A percentile compares a stretch with the other conserved stretches of the same genome.
phyloP scores from a whole-genome alignment of 345 rosid species.

The Eucalyptus sideroxylon region DNA sequence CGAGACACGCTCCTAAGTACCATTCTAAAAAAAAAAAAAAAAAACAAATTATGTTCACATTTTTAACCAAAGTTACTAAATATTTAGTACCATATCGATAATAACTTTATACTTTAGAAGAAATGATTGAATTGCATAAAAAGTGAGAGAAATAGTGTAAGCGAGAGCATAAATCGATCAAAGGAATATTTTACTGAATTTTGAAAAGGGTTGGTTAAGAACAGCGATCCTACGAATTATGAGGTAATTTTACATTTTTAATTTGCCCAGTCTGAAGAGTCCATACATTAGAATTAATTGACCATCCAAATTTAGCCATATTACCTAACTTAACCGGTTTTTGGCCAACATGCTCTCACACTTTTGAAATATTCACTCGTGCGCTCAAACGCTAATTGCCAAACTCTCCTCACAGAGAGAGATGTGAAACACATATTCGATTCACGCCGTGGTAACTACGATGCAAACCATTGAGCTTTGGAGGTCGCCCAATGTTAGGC shows the following conservation, averaged over 20 bases:
- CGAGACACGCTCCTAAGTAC: background rate
- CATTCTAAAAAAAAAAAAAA: background rate
- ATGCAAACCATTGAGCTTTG: background rate
- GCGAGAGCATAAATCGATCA: background rate
- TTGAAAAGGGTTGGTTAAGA: background rate
- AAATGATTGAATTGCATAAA: background rate
- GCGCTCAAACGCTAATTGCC: background rate
- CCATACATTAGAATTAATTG: background rate
- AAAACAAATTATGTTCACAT: background rate
- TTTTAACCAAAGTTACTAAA: background rate
- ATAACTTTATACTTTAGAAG: background rate
- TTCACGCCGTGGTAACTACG: accelerated
- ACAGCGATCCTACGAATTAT: background rate
- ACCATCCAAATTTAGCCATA: background rate
- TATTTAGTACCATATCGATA: too few relatives aligned
- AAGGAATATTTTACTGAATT: background rate
- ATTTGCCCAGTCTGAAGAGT: background rate
- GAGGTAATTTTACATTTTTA: background rate
- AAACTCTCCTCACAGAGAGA: background rate
- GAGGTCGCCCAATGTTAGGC: background rate
- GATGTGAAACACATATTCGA: background rate
- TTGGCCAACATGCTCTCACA: background rate
- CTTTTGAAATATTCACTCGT: too few relatives aligned
- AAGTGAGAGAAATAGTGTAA: background rate
- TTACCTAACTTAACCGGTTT: background rate